A percentile compares a stretch with the other conserved stretches of the same genome.
Conservation (phyloP, 257 asterid species). For the Coffea eugenioides region DNA sequence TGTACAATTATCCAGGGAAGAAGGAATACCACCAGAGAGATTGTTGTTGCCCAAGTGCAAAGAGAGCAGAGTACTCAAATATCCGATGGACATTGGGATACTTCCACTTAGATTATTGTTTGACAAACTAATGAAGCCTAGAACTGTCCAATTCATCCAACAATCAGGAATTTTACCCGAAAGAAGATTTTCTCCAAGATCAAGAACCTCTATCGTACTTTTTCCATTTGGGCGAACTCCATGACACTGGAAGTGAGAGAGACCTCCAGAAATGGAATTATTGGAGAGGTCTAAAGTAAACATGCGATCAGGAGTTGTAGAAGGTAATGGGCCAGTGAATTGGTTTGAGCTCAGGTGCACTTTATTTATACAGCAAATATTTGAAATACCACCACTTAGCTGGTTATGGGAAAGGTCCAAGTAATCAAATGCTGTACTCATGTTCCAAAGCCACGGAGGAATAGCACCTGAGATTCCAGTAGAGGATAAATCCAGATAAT, state of each 20-base stretch:
- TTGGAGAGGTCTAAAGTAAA: conserved; percentile 27
- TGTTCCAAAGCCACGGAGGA: conserved; percentile 39
- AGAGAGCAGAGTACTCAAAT: not conserved
- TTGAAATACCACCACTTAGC: conserved; percentile 28
- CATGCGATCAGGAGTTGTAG: not conserved
- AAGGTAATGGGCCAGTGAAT: conserved; percentile 35
- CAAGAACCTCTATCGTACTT: conserved; percentile 7
- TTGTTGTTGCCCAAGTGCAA: not conserved
- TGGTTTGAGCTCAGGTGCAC: conserved; percentile 26
- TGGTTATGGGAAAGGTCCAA: conserved; percentile 33
- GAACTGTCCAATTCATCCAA: conserved; percentile 18
- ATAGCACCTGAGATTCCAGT: conserved; percentile 22
- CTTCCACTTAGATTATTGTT: conserved; percentile 29
- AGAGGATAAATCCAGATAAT: conserved; percentile 14
- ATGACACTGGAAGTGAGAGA: conserved; percentile 24
- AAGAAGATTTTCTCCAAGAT: conserved; percentile 26
- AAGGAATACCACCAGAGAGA: not conserved
- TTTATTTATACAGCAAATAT: not conserved
- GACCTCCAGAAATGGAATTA: conserved; percentile 23
- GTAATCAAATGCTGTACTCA: not conserved
- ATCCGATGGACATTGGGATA: conserved; percentile 30
- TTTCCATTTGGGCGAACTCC: not conserved
- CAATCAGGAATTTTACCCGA: conserved; percentile 33
- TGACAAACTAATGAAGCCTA: conserved; percentile 14
- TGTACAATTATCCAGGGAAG: not conserved